Evolutionary conservation across 352 stramenopile genomes (phyloP), one percentile per base, ranked within the genome.

Genomic region (Phytophthora boehmeriae): DNA sequence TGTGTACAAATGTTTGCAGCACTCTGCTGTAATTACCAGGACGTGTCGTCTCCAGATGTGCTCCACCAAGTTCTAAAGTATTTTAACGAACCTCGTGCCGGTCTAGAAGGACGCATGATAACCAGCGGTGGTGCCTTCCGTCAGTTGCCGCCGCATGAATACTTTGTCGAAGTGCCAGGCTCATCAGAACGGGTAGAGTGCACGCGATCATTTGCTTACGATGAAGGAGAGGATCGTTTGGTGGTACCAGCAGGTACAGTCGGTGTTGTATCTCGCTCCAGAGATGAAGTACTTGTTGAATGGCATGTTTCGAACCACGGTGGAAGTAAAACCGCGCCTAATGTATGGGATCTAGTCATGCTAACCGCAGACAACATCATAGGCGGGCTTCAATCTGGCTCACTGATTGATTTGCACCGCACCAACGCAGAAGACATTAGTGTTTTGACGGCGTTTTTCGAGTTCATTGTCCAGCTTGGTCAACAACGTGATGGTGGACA

Each of bases 281-380:
- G 9, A 19, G 73, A 78, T 28, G 49, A 32, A 27, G 52, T 71
- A 9, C 54, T 72, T 23, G 75, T 90, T 9, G 70, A 83, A 54
- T 90, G 81, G 81, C 46, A 75, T 17, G 52, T 74, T 48, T 25
- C 38, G 34, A 34, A 62, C 30, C 46, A 8, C 1, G 28, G 39
- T 16, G 47, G 47, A 48, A 46, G 22, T 27, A 54, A 47, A 27
- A 42, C 48, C 49, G 22, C 48, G 20, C 44, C 27, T 3, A 80
- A 54, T 1, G 46, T 87, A 20, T 92, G 78, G 80, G 78, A 89
- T 57, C 59, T 75, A 8, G n/a, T 89, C n/a, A 58, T 80, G 19
- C 28, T 61, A 11, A 67, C 57, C 2, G 53, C 78, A n/a, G 72
- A 89, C 25, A 65, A 25, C 4, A 68, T 87, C 11, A 70, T 83